phyloP scores from a whole-genome alignment of 164 flowering plant genomes.

The Vitis rotundifolia region DNA sequence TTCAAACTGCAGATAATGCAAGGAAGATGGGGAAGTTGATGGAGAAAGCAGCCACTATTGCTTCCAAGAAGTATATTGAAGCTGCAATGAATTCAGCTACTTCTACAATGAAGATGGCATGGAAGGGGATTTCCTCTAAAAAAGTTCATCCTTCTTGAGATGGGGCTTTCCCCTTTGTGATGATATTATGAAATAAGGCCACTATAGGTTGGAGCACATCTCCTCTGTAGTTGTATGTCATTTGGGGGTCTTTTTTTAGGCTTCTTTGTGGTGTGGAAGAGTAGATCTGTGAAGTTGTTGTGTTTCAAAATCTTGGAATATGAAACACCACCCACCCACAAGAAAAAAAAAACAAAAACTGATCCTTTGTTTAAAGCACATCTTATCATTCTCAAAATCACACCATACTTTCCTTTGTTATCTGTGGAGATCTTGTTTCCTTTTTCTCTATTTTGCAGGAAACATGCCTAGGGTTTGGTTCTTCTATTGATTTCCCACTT shows the following conservation, averaged over 20 bases:
- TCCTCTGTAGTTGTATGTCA: not conserved
- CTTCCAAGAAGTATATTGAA: conserved; percentile 68
- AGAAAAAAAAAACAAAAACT: no score
- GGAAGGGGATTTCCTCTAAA: conserved; percentile 47
- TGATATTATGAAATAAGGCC: not conserved
- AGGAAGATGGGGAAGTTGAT: conserved; percentile 50
- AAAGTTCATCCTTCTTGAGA: conserved; percentile 75
- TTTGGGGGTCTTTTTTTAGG: not conserved
- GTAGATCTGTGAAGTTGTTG: not conserved
- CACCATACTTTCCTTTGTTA: no score
- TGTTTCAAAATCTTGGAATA: no score
- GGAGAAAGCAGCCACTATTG: conserved; percentile 54
- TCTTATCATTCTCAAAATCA: no score
- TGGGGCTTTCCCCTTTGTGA: not conserved
- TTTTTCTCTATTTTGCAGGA: no score
- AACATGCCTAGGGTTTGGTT: no score
- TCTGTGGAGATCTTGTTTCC: no score
- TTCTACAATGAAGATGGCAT: conserved; percentile 69
- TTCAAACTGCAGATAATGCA: conserved; percentile 41
- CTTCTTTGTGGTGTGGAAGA: not conserved
- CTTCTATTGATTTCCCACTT: no score
- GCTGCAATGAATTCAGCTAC: conserved; percentile 67
- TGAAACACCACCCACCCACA: no score
- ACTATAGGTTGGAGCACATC: not conserved
- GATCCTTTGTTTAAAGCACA: no score